Conservation (phyloP, 208 protist genomes). For the Leishmania braziliensis region DNA sequence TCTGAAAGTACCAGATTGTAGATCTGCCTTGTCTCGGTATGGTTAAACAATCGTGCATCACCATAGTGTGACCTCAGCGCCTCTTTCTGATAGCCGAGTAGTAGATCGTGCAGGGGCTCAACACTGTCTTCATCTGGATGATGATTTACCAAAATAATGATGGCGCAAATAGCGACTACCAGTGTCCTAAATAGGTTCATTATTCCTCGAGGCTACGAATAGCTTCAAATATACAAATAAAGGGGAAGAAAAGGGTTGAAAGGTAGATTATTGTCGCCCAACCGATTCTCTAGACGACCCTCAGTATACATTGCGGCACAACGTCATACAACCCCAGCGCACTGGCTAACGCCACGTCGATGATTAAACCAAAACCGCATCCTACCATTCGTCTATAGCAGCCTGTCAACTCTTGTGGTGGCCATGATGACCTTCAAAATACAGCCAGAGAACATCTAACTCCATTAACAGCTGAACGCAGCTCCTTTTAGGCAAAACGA, state of each 20-base stretch:
- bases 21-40: slow-evolving; percentile 42
- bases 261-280: background rate
- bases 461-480: background rate
- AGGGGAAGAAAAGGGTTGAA: background rate
- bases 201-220: background rate
- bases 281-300: background rate
- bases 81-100: slow-evolving; percentile 17
- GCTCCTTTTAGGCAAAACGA: background rate
- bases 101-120: slow-evolving; percentile 14
- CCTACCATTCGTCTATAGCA: no score
- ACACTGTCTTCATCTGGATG: slow-evolving; percentile 24
- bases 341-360: background rate
- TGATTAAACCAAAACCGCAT: background rate
- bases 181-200: slow-evolving; percentile 9
- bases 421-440: background rate
- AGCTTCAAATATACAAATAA: background rate
- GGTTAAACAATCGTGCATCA: slow-evolving; percentile 39
- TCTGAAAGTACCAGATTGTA: slow-evolving; percentile 48
- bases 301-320: background rate
- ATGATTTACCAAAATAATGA: slow-evolving; percentile 14
- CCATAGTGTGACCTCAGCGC: slow-evolving; percentile 39
- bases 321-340: background rate
- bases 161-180: background rate
- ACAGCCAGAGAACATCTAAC: background rate
- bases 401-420: background rate